Conservation (phyloP, 208 protist species). For the Crithidia mellificae region DNA sequence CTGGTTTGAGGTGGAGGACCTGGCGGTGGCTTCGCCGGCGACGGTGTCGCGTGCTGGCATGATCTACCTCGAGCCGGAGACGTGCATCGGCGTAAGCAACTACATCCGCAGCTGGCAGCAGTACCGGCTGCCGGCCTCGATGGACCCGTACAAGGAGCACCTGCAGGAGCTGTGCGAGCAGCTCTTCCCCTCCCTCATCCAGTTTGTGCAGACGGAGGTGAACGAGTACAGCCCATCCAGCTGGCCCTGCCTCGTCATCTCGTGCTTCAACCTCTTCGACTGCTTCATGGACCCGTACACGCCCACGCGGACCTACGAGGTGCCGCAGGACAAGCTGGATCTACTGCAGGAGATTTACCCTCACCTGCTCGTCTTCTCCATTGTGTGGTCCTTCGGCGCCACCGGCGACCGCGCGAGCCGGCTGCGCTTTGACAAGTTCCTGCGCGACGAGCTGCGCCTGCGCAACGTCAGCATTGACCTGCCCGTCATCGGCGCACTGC, state of each 20-base stretch:
- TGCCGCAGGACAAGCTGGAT: slow-evolving; percentile 81
- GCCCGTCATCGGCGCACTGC: slow-evolving; percentile 91
- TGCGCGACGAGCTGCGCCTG: slow-evolving; percentile 84
- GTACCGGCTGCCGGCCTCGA: slow-evolving; percentile 76
- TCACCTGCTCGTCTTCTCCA: slow-evolving; percentile 94
- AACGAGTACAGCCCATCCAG: slow-evolving; percentile 94
- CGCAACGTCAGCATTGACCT: slow-evolving; percentile 74
- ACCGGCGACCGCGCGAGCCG: slow-evolving; percentile 92
- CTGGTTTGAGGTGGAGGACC: slow-evolving; percentile 97
- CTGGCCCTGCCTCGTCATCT: slow-evolving; percentile 93
- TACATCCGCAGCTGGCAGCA: slow-evolving; percentile 85
- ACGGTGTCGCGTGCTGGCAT: slow-evolving; percentile 98
- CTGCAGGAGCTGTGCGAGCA: slow-evolving; percentile 88
- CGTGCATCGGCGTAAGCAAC: slow-evolving; percentile 82
- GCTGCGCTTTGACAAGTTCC: slow-evolving; percentile 92
- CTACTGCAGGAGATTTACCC: slow-evolving; percentile 81
- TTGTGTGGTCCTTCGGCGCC: slow-evolving; percentile 98
- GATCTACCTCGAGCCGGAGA: slow-evolving; percentile 97
- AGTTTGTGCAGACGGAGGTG: slow-evolving; percentile 92
- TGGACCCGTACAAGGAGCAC: slow-evolving; percentile 85
- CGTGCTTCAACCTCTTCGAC: slow-evolving; percentile 95
- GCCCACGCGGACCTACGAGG: slow-evolving; percentile 75
- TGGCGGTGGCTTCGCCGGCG: slow-evolving; percentile 96
- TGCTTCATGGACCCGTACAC: slow-evolving; percentile 89
- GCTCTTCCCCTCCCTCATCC: slow-evolving; percentile 88